Conservation (phyloP, 495 filamentous ascomycete species). For the Staphylotrichum longicolle region DNA sequence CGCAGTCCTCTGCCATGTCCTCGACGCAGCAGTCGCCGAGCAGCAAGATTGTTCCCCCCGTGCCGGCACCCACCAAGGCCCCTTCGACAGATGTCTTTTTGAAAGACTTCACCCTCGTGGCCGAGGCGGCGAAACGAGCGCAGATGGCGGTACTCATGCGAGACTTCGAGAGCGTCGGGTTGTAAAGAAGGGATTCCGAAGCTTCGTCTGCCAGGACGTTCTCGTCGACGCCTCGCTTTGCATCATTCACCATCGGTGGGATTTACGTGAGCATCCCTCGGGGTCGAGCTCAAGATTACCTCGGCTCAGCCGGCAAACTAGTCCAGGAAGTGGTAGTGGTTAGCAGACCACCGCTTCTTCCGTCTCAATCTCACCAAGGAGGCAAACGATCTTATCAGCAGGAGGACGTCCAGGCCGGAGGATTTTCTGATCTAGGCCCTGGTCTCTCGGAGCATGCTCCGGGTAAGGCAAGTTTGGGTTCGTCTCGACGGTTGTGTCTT, state of each 20-base stretch:
- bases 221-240: background rate
- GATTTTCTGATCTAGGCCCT: constrained; percentile 1
- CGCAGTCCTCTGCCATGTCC: constrained; percentile 29
- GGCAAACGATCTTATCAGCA: background rate
- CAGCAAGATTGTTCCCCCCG: constrained; percentile 36
- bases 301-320: no score
- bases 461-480: background rate
- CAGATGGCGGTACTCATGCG: constrained; percentile 84
- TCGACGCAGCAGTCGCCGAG: constrained; percentile 27
- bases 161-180: constrained; percentile 68
- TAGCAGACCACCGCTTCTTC: no score
- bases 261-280: no score
- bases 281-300: no score
- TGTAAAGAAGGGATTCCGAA: constrained; percentile 39
- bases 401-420: background rate
- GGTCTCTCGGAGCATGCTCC: background rate
- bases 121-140: constrained; percentile 92
- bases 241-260: no score
- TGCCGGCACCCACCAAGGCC: constrained; percentile 32
- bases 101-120: constrained; percentile 78
- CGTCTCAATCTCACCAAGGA: no score
- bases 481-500: background rate
- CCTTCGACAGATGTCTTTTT: constrained; percentile 62
- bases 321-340: no score
- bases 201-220: no score